phyloP scores from a whole-genome alignment of 2,329 filamentous ascomycete species.

The Cordyceps cateniannulata region DNA sequence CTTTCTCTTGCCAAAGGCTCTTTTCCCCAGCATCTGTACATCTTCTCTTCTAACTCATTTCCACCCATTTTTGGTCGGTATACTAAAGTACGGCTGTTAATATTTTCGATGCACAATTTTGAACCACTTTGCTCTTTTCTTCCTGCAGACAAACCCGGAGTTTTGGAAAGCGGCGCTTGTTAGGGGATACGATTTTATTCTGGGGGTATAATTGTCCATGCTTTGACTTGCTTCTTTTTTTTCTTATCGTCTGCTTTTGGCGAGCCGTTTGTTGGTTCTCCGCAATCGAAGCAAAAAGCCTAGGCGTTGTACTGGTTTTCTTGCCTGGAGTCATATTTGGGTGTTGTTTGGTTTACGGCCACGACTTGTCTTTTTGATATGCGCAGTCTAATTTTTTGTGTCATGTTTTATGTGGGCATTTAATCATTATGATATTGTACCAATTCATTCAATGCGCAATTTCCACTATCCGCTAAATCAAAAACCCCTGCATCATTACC shows the following conservation, averaged over 20 bases:
- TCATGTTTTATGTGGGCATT: too few relatives aligned
- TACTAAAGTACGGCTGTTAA: neutral
- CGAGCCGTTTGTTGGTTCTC: neutral
- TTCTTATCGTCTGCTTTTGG: neutral
- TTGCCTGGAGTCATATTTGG: too few relatives aligned
- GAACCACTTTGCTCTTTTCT: neutral
- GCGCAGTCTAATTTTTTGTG: too few relatives aligned
- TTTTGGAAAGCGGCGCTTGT: neutral
- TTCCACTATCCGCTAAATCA: neutral
- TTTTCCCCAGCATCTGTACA: neutral
- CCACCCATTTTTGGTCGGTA: neutral
- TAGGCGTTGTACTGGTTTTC: neutral
- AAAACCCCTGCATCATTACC: neutral
- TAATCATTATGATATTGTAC: too few relatives aligned
- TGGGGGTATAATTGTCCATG: neutral
- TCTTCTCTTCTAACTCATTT: neutral
- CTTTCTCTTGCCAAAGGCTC: neutral
- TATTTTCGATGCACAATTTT: too few relatives aligned
- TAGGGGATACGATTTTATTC: neutral
- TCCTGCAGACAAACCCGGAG: neutral
- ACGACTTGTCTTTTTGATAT: too few relatives aligned
- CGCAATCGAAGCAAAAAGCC: neutral
- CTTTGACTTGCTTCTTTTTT: neutral
- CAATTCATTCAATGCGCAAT: too few relatives aligned
- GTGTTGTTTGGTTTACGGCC: too few relatives aligned